Conservation (phyloP, 2,329 filamentous ascomycete species). For the Ophiostoma novo-ulmi region DNA sequence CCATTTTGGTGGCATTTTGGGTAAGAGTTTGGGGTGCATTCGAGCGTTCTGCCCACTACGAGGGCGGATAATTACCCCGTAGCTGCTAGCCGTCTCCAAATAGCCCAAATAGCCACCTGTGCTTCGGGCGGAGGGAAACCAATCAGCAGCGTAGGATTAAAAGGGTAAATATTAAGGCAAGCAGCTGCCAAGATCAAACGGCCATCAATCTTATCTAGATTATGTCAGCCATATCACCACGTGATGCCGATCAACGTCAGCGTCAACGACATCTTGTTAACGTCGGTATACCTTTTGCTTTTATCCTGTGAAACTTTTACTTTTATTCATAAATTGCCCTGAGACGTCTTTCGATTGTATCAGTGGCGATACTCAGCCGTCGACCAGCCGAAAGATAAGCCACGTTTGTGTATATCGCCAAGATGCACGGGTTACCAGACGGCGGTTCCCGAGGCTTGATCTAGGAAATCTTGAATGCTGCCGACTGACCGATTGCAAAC, state of each 20-base stretch:
- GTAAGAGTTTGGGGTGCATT: background rate
- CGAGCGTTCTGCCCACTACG: background rate
- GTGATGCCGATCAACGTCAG: background rate
- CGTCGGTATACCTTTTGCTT: background rate
- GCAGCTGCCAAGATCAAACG: background rate
- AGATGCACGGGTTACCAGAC: constrained; percentile 4
- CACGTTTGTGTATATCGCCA: background rate
- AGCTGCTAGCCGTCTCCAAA: background rate
- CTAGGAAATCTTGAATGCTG: background rate
- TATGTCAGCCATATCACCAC: background rate
- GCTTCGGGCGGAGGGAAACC: constrained; percentile 2
- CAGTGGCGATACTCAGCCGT: background rate
- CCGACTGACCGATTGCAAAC: no score
- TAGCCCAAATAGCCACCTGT: background rate
- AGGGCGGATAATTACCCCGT: background rate
- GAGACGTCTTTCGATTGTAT: background rate
- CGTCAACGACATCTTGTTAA: background rate
- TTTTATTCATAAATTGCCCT: background rate
- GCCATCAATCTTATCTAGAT: background rate
- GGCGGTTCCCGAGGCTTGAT: background rate
- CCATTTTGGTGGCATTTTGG: background rate
- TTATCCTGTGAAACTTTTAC: background rate
- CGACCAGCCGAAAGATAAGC: background rate
- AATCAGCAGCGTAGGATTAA: background rate
- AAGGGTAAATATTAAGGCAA: background rate